phyloP scores from a whole-genome alignment of 2,329 filamentous ascomycete species.

The Lecanicillium sp. region DNA sequence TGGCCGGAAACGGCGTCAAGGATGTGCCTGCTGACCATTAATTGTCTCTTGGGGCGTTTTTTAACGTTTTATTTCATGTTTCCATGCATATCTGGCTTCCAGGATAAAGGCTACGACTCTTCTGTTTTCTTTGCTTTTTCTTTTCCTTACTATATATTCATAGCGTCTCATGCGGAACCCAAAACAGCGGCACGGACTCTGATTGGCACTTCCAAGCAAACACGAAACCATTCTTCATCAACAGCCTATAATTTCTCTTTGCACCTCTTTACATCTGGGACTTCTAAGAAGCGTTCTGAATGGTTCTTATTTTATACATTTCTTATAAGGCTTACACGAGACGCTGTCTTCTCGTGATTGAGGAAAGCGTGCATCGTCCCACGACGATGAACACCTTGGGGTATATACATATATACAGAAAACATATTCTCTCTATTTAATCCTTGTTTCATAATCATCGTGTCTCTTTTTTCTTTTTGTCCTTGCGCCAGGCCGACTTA shows the following conservation, averaged over 20 bases:
- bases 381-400: too few relatives aligned
- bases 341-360: background rate
- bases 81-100: background rate
- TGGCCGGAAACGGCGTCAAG: constrained; percentile 28
- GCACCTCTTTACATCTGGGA: too few relatives aligned
- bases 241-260: too few relatives aligned
- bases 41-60: too few relatives aligned
- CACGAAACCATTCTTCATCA: too few relatives aligned
- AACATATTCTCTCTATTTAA: background rate
- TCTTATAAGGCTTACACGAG: background rate
- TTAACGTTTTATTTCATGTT: constrained; percentile 4
- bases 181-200: too few relatives aligned
- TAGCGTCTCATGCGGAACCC: too few relatives aligned
- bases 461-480: background rate
- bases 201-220: background rate
- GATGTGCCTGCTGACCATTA: constrained; percentile 23
- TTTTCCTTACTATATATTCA: constrained; percentile 3
- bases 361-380: too few relatives aligned
- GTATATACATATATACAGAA: constrained; percentile 1
- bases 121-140: background rate
- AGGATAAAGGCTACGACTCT: too few relatives aligned
- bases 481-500: constrained; percentile 7
- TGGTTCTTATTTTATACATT: constrained; percentile 1
- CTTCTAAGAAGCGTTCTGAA: too few relatives aligned
- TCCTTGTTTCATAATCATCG: background rate